phyloP scores from a whole-genome alignment of 2,329 filamentous ascomycete species.

The Aureobasidium leucospermi region DNA sequence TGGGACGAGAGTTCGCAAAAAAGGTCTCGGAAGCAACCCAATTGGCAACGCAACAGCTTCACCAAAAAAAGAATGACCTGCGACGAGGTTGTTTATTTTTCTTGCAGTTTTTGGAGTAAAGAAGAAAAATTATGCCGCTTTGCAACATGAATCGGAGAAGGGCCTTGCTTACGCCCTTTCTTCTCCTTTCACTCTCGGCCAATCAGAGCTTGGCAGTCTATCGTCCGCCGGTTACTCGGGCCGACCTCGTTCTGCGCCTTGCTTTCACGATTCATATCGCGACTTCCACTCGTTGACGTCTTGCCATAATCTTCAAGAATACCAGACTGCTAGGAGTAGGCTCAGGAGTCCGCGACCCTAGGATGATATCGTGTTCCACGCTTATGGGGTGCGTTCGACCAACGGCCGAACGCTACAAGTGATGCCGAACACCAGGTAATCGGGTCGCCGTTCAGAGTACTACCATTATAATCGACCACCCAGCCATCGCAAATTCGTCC shows the following conservation, averaged over 20 bases:
- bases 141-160: background rate
- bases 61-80: background rate
- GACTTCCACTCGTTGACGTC: background rate
- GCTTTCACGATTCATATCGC: background rate
- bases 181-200: conserved; percentile 1
- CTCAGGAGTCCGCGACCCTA: too few species aligned
- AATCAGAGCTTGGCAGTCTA: conserved; percentile 3
- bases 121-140: background rate
- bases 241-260: background rate
- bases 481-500: too few species aligned
- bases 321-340: too few species aligned
- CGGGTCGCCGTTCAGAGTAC: too few species aligned
- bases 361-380: too few species aligned
- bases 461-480: too few species aligned
- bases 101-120: background rate
- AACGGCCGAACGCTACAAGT: too few species aligned
- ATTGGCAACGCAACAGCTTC: background rate
- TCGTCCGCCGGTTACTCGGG: background rate
- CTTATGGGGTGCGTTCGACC: too few species aligned
- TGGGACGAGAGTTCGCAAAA: background rate
- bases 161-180: background rate
- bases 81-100: background rate
- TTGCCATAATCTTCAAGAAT: background rate
- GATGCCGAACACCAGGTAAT: too few species aligned
- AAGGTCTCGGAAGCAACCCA: background rate